These are phyloP conservation scores for Rhizophora mangle DNA, from an alignment of 345 rosid genomes.

Conservation along the genomic window DNA sequence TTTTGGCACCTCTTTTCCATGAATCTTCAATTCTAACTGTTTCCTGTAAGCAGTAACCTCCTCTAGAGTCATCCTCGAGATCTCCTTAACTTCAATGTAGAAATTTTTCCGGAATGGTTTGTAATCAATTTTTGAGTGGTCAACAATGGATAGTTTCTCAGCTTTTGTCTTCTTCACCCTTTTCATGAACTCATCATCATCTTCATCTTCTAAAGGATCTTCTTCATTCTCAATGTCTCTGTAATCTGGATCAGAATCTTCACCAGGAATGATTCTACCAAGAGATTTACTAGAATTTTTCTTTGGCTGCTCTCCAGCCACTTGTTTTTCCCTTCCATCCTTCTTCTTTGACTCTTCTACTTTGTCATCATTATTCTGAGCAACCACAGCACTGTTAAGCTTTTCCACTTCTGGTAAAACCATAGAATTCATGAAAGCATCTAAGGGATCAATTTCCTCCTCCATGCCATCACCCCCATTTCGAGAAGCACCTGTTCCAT, in stretches of 20 bases:
- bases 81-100: conserved; percentile 88
- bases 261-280: conserved; percentile 96
- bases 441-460: conserved; percentile 91
- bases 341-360: conserved; percentile 27
- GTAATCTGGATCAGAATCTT: conserved; percentile 84
- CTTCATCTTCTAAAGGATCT: conserved; percentile 69
- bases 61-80: conserved; percentile 70
- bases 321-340: conserved; percentile 32
- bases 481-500: conserved; percentile 34
- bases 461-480: conserved; percentile 44
- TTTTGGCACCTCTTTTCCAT: conserved; percentile 91
- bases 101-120: conserved; percentile 75
- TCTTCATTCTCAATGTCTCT: conserved; percentile 62
- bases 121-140: conserved; percentile 89
- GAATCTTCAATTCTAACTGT: conserved; percentile 82
- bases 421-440: conserved; percentile 93
- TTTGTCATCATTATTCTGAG: conserved; percentile 28
- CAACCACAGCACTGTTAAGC: conserved; percentile 42
- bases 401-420: conserved; percentile 91
- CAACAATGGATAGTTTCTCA: conserved; percentile 84
- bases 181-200: conserved; percentile 95
- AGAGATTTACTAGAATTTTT: conserved; percentile 59
- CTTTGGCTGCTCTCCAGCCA: conserved; percentile 47
- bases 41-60: conserved; percentile 81
- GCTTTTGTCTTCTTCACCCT: conserved; percentile 98